Evolutionary conservation across 2,329 filamentous ascomycete species (phyloP), one percentile per base, ranked within the genome.

Genomic region (Epichloe brachyelytri): DNA sequence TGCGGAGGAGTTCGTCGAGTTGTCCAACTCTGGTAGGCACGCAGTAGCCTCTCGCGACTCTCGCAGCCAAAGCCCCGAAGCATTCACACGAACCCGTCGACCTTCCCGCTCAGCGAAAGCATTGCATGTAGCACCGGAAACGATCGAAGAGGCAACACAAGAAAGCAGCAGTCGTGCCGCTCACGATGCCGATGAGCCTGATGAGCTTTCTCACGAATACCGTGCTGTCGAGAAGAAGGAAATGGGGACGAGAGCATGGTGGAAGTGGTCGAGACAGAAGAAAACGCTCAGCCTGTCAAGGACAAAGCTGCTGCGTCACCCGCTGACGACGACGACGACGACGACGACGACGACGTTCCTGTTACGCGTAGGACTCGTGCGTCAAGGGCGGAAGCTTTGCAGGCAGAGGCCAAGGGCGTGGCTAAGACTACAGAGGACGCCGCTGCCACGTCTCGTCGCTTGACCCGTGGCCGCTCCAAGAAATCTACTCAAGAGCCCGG

Each of bases 11-110:
- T 71, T 81, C 6, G 62, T 81, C 4, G 78, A 82, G 58, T 67
- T 83, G 14, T 77, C 79, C 5, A 77, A 71, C 57, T 83, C 80
- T 7, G 80, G 80, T n/a, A 74, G 71, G 51, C 79, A 83, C 55
- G 74, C 72, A 19, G 70, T 71, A 40, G 61, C 69, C 2, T 70
- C 75, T 39, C 68, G 68, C 17, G 73, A 74, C 41, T 77, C 77
- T 30, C 70, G 69, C 50, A 82, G 77, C 56, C 72, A 68, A 57
- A 81, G 77, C 54, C 79, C 80, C 0, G 79, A 83, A 55, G 61
- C 72, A 3, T 60, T 70, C 17, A 60, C 65, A 14, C 70, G 72
- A 30, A 63, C 56, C 10, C 67, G 64, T 2, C 68, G 76, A 53
- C 64, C 72, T 5, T 74, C 74, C 0, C 73, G 78, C 41, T 74